Evolutionary conservation across 495 filamentous ascomycete species (phyloP).

Genomic region (Niebla homalea): DNA sequence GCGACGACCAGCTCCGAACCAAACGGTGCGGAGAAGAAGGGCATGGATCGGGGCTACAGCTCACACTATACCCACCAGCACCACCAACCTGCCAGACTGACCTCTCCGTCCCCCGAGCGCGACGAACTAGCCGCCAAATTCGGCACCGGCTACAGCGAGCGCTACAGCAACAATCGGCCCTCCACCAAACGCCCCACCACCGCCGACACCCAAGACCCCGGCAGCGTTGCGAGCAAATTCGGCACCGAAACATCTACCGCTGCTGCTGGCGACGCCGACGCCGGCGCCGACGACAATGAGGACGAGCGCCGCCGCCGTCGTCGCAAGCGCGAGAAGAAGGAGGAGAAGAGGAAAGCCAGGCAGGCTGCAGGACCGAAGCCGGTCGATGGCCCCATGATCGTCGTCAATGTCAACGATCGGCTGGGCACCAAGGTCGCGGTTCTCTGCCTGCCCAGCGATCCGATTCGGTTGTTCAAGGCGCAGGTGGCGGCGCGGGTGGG

Average conservation of each 20-base stretch:
- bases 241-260: not conserved
- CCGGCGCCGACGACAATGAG: not conserved
- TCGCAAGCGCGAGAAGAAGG: constrained; percentile 17
- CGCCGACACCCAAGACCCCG: too few relatives aligned
- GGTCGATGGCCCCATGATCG: constrained; percentile 64
- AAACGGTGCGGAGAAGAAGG: constrained; percentile 23
- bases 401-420: constrained; percentile 84
- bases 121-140: constrained; percentile 9
- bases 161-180: too few relatives aligned
- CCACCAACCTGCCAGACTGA: constrained; percentile 18
- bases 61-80: constrained; percentile 19
- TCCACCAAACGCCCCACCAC: not conserved
- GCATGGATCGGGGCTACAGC: constrained; percentile 41
- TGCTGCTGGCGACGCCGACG: not conserved
- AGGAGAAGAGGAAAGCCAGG: constrained; percentile 27
- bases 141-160: constrained; percentile 15
- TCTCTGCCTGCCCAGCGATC: constrained; percentile 70
- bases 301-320: not conserved
- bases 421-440: constrained; percentile 83
- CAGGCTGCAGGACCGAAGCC: constrained; percentile 24
- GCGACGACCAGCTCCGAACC: not conserved
- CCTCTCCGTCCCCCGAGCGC: constrained; percentile 12
- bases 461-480: constrained; percentile 71
- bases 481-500: constrained; percentile 80
- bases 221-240: not conserved